phyloP scores from a whole-genome alignment of 805 yeast genomes.

The Candida alai region DNA sequence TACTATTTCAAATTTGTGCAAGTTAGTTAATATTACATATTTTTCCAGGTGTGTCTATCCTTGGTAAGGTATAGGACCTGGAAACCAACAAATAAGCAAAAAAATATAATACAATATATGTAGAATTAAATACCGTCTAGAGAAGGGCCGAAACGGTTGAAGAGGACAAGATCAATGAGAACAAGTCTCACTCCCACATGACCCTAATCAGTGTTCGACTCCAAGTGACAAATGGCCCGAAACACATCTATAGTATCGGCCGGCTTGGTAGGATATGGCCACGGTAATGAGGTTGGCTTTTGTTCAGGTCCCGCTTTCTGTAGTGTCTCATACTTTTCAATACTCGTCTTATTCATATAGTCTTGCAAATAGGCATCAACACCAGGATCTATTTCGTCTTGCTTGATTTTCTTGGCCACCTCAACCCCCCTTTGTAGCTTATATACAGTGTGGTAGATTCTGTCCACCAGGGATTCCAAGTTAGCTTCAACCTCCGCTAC shows the following conservation, averaged over 20 bases:
- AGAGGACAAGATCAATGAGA: too few species aligned
- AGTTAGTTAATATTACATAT: too few species aligned
- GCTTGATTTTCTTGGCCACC: constrained; percentile 18
- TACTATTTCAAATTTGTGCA: too few species aligned
- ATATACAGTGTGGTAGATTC: constrained; percentile 30
- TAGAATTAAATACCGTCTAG: too few species aligned
- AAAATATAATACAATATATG: too few species aligned
- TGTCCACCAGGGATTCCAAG: constrained; percentile 33
- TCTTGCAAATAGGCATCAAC: constrained; percentile 13
- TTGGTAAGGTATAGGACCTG: too few species aligned
- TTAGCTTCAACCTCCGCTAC: constrained; percentile 13
- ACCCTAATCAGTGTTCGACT: constrained; percentile 10
- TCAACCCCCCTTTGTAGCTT: constrained; percentile 22
- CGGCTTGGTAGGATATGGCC: constrained; percentile 18
- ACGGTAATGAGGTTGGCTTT: constrained; percentile 2
- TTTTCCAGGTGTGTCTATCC: too few species aligned
- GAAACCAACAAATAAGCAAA: too few species aligned
- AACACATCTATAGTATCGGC: constrained; percentile 18
- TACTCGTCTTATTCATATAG: constrained; percentile 17
- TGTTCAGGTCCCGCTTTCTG: constrained; percentile 1
- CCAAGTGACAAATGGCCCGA: constrained; percentile 19
- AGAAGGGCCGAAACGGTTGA: too few species aligned
- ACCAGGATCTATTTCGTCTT: constrained; percentile 14
- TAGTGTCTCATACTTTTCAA: constrained; percentile 9
- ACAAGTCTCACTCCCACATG: too few species aligned